phyloP scores from a whole-genome alignment of 371 early-diverging fungal species.

The Haplosporangium sp. region DNA sequence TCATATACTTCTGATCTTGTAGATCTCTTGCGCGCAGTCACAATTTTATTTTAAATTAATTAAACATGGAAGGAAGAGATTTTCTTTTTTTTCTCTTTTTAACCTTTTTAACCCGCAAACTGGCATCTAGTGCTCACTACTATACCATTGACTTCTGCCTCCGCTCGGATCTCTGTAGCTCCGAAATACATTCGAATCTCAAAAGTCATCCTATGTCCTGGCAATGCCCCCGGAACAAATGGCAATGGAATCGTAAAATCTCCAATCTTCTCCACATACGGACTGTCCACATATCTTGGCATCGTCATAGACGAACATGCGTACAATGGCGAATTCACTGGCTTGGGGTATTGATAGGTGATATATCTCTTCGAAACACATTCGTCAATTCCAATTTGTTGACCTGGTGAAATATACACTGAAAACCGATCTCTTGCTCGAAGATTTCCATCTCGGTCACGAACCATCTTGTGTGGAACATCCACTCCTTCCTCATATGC shows the following conservation, averaged over 20 bases:
- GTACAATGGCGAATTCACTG: conserved; percentile 65
- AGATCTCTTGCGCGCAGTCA: no score
- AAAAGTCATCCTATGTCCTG: conserved; percentile 24
- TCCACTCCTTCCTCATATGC: conserved; percentile 25
- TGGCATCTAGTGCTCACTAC: conserved; percentile 52
- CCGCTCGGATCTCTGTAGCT: conserved; percentile 67
- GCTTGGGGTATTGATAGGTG: conserved; percentile 62
- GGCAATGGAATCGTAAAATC: conserved; percentile 70
- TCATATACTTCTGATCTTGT: no score
- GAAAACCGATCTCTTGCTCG: conserved; percentile 63
- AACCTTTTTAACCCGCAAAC: conserved; percentile 22
- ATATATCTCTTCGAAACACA: conserved; percentile 62
- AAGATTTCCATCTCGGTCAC: conserved; percentile 18
- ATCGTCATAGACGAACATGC: conserved; percentile 60
- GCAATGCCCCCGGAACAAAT: conserved; percentile 52
- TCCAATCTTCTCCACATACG: conserved; percentile 62
- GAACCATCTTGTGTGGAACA: conserved; percentile 17
- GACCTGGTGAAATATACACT: conserved; percentile 68
- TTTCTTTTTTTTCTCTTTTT: no score
- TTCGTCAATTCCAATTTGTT: conserved; percentile 64
- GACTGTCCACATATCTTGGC: conserved; percentile 64
- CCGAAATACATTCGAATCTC: conserved; percentile 68
- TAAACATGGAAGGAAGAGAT: no score
- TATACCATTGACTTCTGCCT: conserved; percentile 66
- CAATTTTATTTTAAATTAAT: no score